These are phyloP conservation scores for Sclerotinia spermophila DNA, from an alignment of 2,329 filamentous ascomycete species.

Conservation along the genomic window DNA sequence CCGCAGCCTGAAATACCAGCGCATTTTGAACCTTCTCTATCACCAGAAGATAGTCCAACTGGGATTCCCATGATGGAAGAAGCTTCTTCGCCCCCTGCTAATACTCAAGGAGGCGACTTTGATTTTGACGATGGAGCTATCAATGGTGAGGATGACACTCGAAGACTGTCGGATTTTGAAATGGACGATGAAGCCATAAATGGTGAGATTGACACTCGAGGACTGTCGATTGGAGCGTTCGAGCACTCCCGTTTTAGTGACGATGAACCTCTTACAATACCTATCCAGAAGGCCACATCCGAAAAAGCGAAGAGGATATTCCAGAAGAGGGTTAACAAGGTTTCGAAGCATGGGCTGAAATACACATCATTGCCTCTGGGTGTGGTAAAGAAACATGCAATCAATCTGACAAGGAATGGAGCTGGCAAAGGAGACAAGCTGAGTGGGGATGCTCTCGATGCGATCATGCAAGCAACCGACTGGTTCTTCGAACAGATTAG, in stretches of 20 bases:
- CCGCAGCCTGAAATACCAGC: conserved; percentile 29
- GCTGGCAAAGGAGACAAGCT: conserved; percentile 65
- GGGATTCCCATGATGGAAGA: not conserved
- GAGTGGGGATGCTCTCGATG: conserved; percentile 67
- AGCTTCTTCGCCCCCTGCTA: not conserved
- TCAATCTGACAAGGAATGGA: conserved; percentile 65
- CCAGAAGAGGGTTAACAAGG: conserved; percentile 47
- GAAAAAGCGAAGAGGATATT: not conserved
- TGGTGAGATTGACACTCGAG: not conserved
- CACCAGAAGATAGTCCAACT: not conserved
- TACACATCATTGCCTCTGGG: conserved; percentile 71
- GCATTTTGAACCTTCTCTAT: conserved; percentile 5
- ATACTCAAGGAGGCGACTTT: not conserved
- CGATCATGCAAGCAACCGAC: conserved; percentile 76
- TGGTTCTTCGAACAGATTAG: conserved; percentile 90
- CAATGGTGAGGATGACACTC: not conserved
- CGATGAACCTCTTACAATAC: not conserved
- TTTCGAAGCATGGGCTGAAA: conserved; percentile 69
- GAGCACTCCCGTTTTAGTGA: not conserved
- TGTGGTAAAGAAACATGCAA: conserved; percentile 71
- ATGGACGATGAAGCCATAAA: conserved; percentile 7
- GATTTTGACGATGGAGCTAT: not conserved
- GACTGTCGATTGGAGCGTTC: not conserved
- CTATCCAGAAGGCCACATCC: not conserved
- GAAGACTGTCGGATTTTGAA: not conserved